Evolutionary conservation across 1,284 basidiomycete genomes (phyloP), one percentile per base, ranked within the genome.

Genomic region (Ustilago shanxiensis): DNA sequence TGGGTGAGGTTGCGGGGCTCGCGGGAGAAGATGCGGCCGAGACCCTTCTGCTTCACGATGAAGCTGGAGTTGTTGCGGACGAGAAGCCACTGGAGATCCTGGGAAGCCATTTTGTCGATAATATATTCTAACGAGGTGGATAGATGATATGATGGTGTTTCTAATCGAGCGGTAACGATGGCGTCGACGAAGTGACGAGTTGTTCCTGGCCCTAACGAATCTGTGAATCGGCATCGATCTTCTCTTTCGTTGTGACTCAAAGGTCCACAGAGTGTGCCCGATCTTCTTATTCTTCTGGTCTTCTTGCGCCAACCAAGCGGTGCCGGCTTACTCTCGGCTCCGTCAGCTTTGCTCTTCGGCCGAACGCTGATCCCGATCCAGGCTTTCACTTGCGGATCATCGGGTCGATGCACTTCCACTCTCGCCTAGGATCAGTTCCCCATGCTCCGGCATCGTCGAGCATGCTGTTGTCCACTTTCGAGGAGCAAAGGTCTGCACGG

Each of bases 21-120:
- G 68, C 84, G 80, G 58, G 82, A 79, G 79, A 85, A 86, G 77
- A 80, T 77, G 68, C 83, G 76, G 68, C 77, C 75, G 45, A 85
- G 72, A 55, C 81, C 83, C 80, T 81, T 80, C 74, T 85, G 84
- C 82, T 85, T 85, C 50, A 86, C 81, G 60, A 85, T 69, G 82
- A 73, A 83, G 76, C 77, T 75, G 54, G 78, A 78, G 66, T 72
- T 77, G 74, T 80, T 79, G 66, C 83, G 77, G 60, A 79, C 63
- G 53, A 85, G 79, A 59, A 84, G 82, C 83, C 83, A 85, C 81
- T 85, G 80, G 62, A 85, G 82, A 67, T 85, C 84, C 76, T 85
- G 83, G 53, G 75, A 77, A 68, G 77, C 71, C 80, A 81, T 81
- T 66, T 67, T 79, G 53, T 39, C 47, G 47, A 49, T 24, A 39